These are phyloP conservation scores for Pontederia crassipes DNA, from an alignment of 176 grass and related monocot genomes.

Conservation along the genomic window DNA sequence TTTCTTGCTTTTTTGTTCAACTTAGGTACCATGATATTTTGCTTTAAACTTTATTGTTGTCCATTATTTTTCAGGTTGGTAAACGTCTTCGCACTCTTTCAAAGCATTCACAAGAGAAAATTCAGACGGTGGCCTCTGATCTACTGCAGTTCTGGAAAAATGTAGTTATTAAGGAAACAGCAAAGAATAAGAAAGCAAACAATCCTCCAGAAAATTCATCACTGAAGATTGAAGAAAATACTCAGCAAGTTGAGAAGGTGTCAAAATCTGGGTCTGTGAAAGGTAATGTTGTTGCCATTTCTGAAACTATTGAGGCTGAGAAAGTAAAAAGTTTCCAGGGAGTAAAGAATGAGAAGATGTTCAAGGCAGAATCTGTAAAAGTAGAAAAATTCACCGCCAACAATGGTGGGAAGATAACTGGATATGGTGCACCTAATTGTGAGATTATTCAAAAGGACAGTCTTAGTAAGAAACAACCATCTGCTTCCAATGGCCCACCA, in stretches of 20 bases:
- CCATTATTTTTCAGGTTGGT: not conserved
- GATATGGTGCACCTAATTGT: not conserved
- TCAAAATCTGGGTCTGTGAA: not conserved
- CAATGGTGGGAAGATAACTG: not conserved
- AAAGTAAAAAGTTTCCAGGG: not conserved
- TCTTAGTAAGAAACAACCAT: not conserved
- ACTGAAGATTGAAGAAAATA: not conserved
- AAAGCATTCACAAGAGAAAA: not conserved
- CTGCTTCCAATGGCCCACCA: not conserved
- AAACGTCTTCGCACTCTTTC: conserved; percentile 2
- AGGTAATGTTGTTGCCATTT: not conserved
- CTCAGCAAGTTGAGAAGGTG: not conserved
- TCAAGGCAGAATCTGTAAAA: too few species aligned
- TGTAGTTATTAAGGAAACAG: not conserved
- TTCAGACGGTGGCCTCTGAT: not conserved
- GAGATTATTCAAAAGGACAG: not conserved
- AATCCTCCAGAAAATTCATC: not conserved
- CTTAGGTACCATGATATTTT: too few species aligned
- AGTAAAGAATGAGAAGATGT: not conserved
- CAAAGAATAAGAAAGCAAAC: not conserved
- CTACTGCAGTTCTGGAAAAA: conserved; percentile 3
- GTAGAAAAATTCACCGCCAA: not conserved
- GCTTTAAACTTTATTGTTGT: too few species aligned
- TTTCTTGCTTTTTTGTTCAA: too few species aligned
- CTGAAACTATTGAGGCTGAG: not conserved